Base-by-base conservation (phyloP, 176 grass and related monocot species). In the Oryza glumipatula region DNA sequence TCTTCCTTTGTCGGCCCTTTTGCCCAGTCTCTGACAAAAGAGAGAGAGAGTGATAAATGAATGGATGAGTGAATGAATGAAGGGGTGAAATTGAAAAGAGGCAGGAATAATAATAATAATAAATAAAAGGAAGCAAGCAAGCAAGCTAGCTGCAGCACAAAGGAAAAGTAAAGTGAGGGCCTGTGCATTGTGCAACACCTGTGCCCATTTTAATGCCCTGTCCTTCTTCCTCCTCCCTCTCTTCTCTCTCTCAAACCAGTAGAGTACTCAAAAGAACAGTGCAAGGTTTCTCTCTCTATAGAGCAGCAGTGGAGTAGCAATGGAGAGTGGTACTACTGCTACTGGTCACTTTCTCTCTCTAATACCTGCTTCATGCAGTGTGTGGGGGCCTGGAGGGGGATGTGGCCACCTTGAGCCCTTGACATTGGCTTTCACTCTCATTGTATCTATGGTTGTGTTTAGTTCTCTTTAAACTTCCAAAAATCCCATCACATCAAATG, bases 1-100 rank as follows among this genome's bases (percentile, higher is more conserved):
- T 80, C 89, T 69, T 70, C 52, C 85, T 80, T 70, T 87, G 85
- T 87, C 89, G 80, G 89, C 70, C 68, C 77, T 24, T 79, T 61
- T 47, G 67, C 78, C 13, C 70, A 74, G 81, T 14, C 5, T 52
- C 77, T 90, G 79, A 83, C 83, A 23, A 61, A 33, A 78, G 43
- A 66, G 52, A 11, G 73, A 32, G 1, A 16, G 6, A 32, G 30
- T 32, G 30, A 32, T 32, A 2, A 32, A 11, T 6, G 9, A 33
- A 13, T 0, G 21, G 54, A 52, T 16, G 49, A 56, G 19, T 56
- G 30, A 46, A 47, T 24, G 10, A n/a, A 11, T 10, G 28, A 58
- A 0, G 7, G n/a, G 35, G 30, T 32, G 3, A 22, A 24, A 10
- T 63, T 58, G 54, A 38, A 65, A 72, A 66, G 14, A 17, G 65